phyloP scores from a whole-genome alignment of 306 rosid species.

The Quillaja saponaria region DNA sequence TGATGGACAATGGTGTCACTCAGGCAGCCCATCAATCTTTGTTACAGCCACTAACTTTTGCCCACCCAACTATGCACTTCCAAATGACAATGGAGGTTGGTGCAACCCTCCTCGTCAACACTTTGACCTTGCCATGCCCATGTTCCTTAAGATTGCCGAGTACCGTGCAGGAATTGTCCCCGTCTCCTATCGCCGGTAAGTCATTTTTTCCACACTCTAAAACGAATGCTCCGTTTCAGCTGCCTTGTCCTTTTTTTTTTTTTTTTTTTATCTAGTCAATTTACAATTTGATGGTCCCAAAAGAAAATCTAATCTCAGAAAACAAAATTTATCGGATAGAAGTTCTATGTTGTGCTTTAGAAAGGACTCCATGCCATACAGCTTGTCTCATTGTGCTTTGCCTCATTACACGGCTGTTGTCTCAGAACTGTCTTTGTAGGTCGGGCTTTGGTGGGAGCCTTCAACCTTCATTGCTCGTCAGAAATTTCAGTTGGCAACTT shows the following conservation, averaged over 20 bases:
- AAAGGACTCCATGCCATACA: too few relatives aligned
- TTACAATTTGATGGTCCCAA: not conserved
- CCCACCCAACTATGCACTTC: conserved; percentile 89
- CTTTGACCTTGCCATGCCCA: conserved; percentile 98
- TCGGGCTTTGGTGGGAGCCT: too few relatives aligned
- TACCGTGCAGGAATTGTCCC: conserved; percentile 99
- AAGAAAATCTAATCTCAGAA: too few relatives aligned
- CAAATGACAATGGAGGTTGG: conserved; percentile 97
- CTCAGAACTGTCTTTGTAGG: too few relatives aligned
- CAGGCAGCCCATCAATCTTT: conserved; percentile 86
- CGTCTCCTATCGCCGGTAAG: conserved; percentile 79
- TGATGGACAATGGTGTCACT: conserved; percentile 77
- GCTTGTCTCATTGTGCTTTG: too few relatives aligned
- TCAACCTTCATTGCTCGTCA: too few relatives aligned
- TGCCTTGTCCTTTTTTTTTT: not conserved
- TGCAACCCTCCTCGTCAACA: conserved; percentile 97
- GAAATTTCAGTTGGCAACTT: too few relatives aligned
- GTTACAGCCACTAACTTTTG: conserved; percentile 93
- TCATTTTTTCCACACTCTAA: not conserved
- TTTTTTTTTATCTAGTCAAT: not conserved
- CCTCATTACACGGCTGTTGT: too few relatives aligned
- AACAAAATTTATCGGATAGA: too few relatives aligned
- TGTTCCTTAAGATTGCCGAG: conserved; percentile 95
- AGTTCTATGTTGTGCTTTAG: too few relatives aligned
- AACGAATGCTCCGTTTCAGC: not conserved